A percentile compares a stretch with the other conserved stretches of the same genome.
phyloP scores from a whole-genome alignment of 805 yeast genomes.

The Suhomyces pyralidae region DNA sequence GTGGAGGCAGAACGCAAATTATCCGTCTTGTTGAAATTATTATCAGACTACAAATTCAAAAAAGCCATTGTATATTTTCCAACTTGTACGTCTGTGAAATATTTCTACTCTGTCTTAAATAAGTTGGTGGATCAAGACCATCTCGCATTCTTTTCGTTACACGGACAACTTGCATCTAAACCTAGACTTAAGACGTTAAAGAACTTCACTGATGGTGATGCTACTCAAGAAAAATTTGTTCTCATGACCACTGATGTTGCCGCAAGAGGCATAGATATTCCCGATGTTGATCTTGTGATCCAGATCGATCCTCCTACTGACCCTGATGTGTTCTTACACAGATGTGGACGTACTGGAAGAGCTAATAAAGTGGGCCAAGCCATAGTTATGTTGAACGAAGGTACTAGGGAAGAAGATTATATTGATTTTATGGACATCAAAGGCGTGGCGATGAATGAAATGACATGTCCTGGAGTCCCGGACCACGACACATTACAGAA shows the following conservation, averaged over 20 bases:
- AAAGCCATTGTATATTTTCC: slow-evolving; percentile 92
- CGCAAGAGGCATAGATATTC: slow-evolving; percentile 93
- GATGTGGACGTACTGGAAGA: slow-evolving; percentile 94
- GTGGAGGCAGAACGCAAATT: slow-evolving; percentile 62
- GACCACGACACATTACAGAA: slow-evolving; percentile 27
- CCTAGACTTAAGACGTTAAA: slow-evolving; percentile 73
- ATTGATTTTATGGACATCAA: slow-evolving; percentile 77
- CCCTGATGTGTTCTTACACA: slow-evolving; percentile 85
- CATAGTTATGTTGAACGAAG: slow-evolving; percentile 65
- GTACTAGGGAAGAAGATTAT: slow-evolving; percentile 75
- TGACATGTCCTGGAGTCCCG: slow-evolving; percentile 22
- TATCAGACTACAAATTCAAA: slow-evolving; percentile 55
- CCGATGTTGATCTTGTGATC: slow-evolving; percentile 90
- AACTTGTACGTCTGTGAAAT: slow-evolving; percentile 80
- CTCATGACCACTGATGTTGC: slow-evolving; percentile 97
- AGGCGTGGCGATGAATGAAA: slow-evolving; percentile 47
- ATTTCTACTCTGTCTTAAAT: slow-evolving; percentile 60
- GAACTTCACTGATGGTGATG: slow-evolving; percentile 51
- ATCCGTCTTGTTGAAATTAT: slow-evolving; percentile 51
- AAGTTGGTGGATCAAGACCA: slow-evolving; percentile 32
- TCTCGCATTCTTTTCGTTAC: slow-evolving; percentile 64
- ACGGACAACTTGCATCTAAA: slow-evolving; percentile 84
- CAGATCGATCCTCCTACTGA: slow-evolving; percentile 95
- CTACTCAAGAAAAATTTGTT: slow-evolving; percentile 46
- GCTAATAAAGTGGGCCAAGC: slow-evolving; percentile 85